Conservation (phyloP, 805 yeast genomes). For the Candida verbasci region DNA sequence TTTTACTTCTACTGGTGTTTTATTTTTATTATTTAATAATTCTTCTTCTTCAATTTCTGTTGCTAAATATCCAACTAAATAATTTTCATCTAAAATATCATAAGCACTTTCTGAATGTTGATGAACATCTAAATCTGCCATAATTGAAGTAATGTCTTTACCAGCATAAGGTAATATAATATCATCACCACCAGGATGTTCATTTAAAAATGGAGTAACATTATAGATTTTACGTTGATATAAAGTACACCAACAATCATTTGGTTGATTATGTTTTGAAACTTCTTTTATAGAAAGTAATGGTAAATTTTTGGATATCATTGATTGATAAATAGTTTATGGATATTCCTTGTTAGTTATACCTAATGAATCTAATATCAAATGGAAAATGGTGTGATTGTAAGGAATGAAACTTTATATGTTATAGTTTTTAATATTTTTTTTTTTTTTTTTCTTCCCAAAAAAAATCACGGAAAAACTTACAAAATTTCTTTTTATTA, state of each 20-base stretch:
- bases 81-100: constrained; percentile 78
- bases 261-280: constrained; percentile 44
- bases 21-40: constrained; percentile 56
- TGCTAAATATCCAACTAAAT: constrained; percentile 79
- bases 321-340: not conserved
- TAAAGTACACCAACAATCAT: constrained; percentile 78
- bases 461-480: too few species aligned
- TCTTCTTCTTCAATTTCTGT: constrained; percentile 73
- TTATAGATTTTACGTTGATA: constrained; percentile 79
- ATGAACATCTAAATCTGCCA: constrained; percentile 71
- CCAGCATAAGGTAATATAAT: constrained; percentile 57
- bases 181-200: constrained; percentile 69
- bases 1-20: constrained; percentile 55
- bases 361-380: too few species aligned
- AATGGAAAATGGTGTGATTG: too few species aligned
- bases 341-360: too few species aligned
- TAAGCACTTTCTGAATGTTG: constrained; percentile 82
- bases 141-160: constrained; percentile 61
- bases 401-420: too few species aligned
- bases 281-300: constrained; percentile 54
- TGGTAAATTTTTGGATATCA: constrained; percentile 40
- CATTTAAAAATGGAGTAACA: constrained; percentile 67
- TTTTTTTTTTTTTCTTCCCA: too few species aligned
- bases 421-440: too few species aligned
- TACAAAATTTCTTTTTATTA: too few species aligned